Percentiles rank a stretch among this genome's conserved stretches.
phyloP scores from a whole-genome alignment of 225 moss, liverwort and hornwort species.

The Ulota crispa region DNA sequence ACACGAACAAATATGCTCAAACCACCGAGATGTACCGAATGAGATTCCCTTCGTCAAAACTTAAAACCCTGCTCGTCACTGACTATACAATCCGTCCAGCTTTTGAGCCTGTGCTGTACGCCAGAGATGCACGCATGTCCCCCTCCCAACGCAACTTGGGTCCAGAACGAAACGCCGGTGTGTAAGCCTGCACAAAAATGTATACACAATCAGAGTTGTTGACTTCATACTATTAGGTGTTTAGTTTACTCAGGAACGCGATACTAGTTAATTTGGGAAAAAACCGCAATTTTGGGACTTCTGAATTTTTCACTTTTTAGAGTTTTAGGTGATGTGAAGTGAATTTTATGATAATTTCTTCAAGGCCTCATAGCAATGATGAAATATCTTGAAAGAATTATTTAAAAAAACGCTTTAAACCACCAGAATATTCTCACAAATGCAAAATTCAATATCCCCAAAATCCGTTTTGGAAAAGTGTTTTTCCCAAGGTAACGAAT shows the following conservation, averaged over 20 bases:
- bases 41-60: background rate
- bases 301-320: no score
- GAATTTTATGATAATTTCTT: no score
- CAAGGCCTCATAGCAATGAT: no score
- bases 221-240: background rate
- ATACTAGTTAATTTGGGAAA: no score
- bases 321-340: no score
- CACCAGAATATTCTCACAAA: no score
- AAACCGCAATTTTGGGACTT: no score
- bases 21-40: background rate
- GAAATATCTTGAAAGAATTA: no score
- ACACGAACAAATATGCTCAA: background rate
- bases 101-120: conserved; percentile 26
- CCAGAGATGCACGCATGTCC: conserved; percentile 26
- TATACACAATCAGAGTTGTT: background rate
- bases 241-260: background rate
- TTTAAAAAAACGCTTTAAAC: no score
- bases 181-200: conserved; percentile 24
- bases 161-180: conserved; percentile 22
- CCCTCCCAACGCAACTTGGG: conserved; percentile 41
- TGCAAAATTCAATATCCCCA: no score
- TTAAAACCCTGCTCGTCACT: background rate
- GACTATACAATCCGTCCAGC: conserved; percentile 14
- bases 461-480: no score
- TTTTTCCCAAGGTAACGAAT: no score